These are phyloP conservation scores for Flueggea neowawraea DNA, from an alignment of 441 rosid genomes.

Conservation along the genomic window DNA sequence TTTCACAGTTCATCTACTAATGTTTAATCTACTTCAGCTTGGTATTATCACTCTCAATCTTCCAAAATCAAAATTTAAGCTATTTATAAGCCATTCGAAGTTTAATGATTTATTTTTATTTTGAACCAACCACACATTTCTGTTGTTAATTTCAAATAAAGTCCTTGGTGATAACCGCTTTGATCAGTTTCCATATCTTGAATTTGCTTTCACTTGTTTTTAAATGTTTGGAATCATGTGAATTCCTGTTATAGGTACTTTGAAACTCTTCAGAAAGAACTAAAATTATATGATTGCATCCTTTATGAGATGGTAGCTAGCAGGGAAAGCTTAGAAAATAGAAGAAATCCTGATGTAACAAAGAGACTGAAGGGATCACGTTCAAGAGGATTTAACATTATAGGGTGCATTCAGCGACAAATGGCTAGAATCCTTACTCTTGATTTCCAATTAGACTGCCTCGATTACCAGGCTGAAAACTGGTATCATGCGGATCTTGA, in stretches of 20 bases:
- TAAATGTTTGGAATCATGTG: too few species aligned
- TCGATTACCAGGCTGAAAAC: constrained; percentile 70
- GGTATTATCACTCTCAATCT: too few species aligned
- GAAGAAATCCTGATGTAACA: constrained; percentile 42
- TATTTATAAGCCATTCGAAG: too few species aligned
- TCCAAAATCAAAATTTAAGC: too few species aligned
- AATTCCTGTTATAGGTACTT: constrained; percentile 56
- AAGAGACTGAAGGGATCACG: constrained; percentile 56
- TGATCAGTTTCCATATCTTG: too few species aligned
- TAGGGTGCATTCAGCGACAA: constrained; percentile 82
- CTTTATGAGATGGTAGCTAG: constrained; percentile 95
- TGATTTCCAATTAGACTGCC: constrained; percentile 89
- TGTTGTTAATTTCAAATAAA: too few species aligned
- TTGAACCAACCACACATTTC: too few species aligned
- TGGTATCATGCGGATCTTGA: constrained; percentile 99
- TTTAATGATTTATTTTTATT: too few species aligned
- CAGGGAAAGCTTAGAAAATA: constrained; percentile 70
- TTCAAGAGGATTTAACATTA: constrained; percentile 65
- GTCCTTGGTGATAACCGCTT: too few species aligned
- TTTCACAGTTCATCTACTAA: too few species aligned
- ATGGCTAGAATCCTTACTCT: constrained; percentile 75
- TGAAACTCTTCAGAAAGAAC: constrained; percentile 73
- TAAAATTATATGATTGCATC: constrained; percentile 73
- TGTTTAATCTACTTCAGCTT: too few species aligned
- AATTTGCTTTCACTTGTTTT: too few species aligned